Percentiles rank a stretch among this genome's conserved stretches.
Conservation (phyloP, 495 filamentous ascomycete genomes). For the Terfezia claveryi region DNA sequence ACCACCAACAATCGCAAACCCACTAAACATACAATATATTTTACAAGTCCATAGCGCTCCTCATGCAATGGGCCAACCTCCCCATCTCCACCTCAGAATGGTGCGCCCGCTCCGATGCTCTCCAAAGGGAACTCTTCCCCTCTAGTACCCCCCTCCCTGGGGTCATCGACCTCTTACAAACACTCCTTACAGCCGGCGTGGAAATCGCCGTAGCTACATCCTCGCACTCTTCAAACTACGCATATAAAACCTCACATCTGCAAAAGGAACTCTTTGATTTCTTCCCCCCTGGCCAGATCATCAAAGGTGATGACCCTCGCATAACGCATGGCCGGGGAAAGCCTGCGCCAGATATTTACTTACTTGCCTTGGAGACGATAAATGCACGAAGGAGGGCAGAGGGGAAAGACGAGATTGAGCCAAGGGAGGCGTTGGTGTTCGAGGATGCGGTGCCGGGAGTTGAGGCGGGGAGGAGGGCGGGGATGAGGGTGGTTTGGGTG, state of each 20-base stretch:
- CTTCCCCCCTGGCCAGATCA: conserved; percentile 43
- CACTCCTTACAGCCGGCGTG: conserved; percentile 31
- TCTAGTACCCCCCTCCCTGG: conserved; percentile 55
- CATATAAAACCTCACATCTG: conserved; percentile 59
- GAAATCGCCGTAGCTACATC: conserved; percentile 66
- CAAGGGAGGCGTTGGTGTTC: conserved; percentile 86
- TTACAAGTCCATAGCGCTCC: conserved; percentile 32
- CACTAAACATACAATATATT: conserved; percentile 9
- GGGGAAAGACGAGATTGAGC: conserved; percentile 44
- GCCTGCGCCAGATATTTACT: conserved; percentile 84
- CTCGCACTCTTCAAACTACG: conserved; percentile 45
- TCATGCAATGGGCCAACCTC: conserved; percentile 69
- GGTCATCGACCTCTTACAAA: conserved; percentile 41
- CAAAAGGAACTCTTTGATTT: conserved; percentile 35
- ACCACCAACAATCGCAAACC: not conserved
- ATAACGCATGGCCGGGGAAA: conserved; percentile 69
- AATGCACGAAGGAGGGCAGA: conserved; percentile 41
- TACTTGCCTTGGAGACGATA: conserved; percentile 65
- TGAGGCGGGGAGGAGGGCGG: conserved; percentile 72
- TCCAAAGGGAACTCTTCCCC: conserved; percentile 55
- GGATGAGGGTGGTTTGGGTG: conserved; percentile 88
- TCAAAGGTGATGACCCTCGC: conserved; percentile 70
- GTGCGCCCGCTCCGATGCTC: conserved; percentile 28
- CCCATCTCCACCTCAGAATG: conserved; percentile 50
- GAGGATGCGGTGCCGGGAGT: conserved; percentile 88